Evolutionary conservation across 1,284 basidiomycete genomes (phyloP).

Genomic region (Puccinia coronata): DNA sequence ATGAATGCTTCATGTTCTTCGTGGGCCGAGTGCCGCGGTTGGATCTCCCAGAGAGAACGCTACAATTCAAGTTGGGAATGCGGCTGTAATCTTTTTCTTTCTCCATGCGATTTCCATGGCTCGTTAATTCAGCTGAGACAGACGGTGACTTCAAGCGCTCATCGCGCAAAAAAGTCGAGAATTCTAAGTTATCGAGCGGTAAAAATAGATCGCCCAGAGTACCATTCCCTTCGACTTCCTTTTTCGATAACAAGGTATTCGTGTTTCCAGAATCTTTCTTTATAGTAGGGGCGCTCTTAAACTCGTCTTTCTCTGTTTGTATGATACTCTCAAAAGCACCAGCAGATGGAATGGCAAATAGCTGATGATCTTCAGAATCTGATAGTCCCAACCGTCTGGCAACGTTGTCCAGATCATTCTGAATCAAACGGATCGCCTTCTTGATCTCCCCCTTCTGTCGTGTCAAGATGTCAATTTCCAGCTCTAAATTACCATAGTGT

Average conservation of each 20-base stretch:
- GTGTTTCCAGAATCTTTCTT: background rate
- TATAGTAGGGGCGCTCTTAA: background rate
- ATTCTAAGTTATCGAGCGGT: background rate
- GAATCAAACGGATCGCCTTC: conserved; percentile 14
- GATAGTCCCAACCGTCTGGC: background rate
- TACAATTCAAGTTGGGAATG: too few species aligned
- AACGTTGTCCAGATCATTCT: conserved; percentile 25
- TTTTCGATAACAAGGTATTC: background rate
- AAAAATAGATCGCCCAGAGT: background rate
- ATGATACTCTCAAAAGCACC: too few species aligned
- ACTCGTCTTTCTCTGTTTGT: background rate
- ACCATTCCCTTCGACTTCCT: background rate
- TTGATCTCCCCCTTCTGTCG: conserved; percentile 17
- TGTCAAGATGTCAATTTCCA: background rate
- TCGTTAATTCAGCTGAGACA: too few species aligned
- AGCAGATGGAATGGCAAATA: background rate
- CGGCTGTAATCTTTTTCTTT: too few species aligned
- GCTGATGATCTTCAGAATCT: background rate
- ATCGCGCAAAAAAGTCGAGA: background rate
- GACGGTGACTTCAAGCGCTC: too few species aligned
- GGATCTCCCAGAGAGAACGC: too few species aligned
- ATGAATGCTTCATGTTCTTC: background rate
- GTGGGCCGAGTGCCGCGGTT: background rate
- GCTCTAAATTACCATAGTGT: background rate
- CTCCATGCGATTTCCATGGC: too few species aligned